Conservation (phyloP, 2,329 filamentous ascomycete genomes). For the Elsinoe australis region DNA sequence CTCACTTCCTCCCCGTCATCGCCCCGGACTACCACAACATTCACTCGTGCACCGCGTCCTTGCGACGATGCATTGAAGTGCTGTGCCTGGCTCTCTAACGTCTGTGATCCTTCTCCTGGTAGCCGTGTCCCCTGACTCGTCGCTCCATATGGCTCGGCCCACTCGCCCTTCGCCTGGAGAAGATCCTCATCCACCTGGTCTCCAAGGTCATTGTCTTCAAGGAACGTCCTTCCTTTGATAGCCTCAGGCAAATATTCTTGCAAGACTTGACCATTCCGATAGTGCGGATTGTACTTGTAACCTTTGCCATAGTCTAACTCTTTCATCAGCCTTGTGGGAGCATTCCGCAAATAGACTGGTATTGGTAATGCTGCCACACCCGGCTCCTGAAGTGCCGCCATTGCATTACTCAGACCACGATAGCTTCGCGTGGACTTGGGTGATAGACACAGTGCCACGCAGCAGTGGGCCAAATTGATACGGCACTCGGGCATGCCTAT, state of each 20-base stretch:
- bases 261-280: constrained; percentile 66
- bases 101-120: too few relatives aligned
- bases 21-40: too few relatives aligned
- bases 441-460: constrained; percentile 70
- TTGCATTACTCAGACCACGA: constrained; percentile 70
- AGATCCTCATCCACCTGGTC: constrained; percentile 66
- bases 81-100: too few relatives aligned
- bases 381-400: constrained; percentile 70
- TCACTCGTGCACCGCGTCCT: too few relatives aligned
- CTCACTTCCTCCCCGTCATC: too few relatives aligned
- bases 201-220: constrained; percentile 75
- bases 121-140: too few relatives aligned
- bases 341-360: constrained; percentile 82
- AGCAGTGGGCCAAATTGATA: constrained; percentile 82
- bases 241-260: constrained; percentile 87
- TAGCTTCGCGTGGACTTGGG: constrained; percentile 86
- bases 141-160: too few relatives aligned
- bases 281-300: constrained; percentile 97
- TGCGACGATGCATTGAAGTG: too few relatives aligned
- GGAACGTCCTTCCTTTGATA: constrained; percentile 61
- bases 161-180: not conserved
- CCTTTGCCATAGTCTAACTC: constrained; percentile 83
- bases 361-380: constrained; percentile 75
- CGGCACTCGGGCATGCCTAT: constrained; percentile 92
- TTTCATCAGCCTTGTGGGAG: constrained; percentile 86